Evolutionary conservation across 192 early-diverging fungal species (phyloP).

Genomic region (Backusella liffmaniae): DNA sequence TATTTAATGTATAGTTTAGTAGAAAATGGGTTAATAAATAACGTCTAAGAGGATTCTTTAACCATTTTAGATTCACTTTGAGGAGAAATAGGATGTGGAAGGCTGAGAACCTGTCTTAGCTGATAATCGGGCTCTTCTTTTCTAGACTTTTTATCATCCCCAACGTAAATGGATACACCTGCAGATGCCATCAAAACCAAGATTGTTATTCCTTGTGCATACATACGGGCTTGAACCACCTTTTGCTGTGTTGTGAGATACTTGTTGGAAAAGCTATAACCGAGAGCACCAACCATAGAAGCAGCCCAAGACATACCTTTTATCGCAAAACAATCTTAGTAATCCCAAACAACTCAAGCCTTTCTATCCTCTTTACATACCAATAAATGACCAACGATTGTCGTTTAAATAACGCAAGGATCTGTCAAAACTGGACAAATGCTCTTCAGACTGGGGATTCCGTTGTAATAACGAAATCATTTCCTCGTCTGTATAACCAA

Average conservation of each 20-base stretch:
- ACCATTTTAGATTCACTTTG: conserved; percentile 17
- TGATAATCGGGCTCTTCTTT: conserved; percentile 28
- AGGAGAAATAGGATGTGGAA: conserved; percentile 25
- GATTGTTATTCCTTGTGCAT: conserved; percentile 65
- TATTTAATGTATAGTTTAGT: background rate
- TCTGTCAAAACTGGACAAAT: conserved; percentile 16
- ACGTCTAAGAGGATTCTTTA: conserved; percentile 11
- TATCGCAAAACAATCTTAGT: background rate
- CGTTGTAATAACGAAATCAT: conserved; percentile 6
- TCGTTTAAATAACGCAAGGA: conserved; percentile 30
- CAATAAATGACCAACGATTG: conserved; percentile 41
- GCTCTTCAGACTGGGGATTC: background rate
- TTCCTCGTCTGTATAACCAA: conserved; percentile 38
- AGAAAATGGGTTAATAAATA: background rate
- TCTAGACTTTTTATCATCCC: conserved; percentile 27
- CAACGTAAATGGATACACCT: conserved; percentile 40
- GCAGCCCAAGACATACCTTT: conserved; percentile 40
- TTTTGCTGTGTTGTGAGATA: conserved; percentile 62
- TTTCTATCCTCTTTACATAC: conserved; percentile 12
- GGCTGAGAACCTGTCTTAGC: conserved; percentile 29
- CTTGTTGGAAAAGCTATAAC: conserved; percentile 36
- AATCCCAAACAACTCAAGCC: background rate
- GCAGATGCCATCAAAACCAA: conserved; percentile 61
- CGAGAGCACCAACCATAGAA: conserved; percentile 42
- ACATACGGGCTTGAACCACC: conserved; percentile 70